These are phyloP conservation scores for Daldinia grandis DNA, from an alignment of 495 filamentous ascomycete genomes.

Conservation along the genomic window DNA sequence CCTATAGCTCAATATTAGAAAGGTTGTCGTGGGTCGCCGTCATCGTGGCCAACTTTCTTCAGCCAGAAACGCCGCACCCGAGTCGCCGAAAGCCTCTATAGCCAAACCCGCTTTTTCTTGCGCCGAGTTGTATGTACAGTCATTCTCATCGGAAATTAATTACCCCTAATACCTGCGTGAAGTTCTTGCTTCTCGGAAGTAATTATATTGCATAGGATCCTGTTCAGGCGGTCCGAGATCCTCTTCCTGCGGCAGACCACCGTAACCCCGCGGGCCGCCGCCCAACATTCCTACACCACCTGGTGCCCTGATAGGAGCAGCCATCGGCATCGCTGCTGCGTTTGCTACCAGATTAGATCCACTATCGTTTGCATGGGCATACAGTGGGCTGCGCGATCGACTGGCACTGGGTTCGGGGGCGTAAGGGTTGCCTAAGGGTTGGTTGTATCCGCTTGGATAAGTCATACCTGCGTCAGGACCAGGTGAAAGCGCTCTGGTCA, in stretches of 20 bases:
- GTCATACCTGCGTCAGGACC: slow-evolving; percentile 40
- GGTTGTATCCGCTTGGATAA: slow-evolving; percentile 42
- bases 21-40: slow-evolving; percentile 26
- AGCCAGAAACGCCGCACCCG: slow-evolving; percentile 27
- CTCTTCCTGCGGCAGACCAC: slow-evolving; percentile 57
- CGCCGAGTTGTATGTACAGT: slow-evolving; percentile 31
- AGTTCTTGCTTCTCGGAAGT: slow-evolving; percentile 48
- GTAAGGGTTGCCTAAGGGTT: slow-evolving; percentile 37
- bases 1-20: slow-evolving; percentile 22
- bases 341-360: slow-evolving; percentile 53
- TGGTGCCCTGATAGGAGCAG: slow-evolving; percentile 42
- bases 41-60: slow-evolving; percentile 20
- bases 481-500: slow-evolving; percentile 31
- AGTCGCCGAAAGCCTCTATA: slow-evolving; percentile 23
- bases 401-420: slow-evolving; percentile 8
- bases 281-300: slow-evolving; percentile 55
- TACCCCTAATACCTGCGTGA: slow-evolving; percentile 23
- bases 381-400: slow-evolving; percentile 50
- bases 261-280: slow-evolving; percentile 62
- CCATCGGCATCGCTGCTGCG: slow-evolving; percentile 53
- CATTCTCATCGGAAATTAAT: background rate
- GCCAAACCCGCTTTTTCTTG: slow-evolving; percentile 25
- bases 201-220: slow-evolving; percentile 49
- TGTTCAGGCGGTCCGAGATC: slow-evolving; percentile 43
- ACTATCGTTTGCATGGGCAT: slow-evolving; percentile 55